Percentiles rank a stretch among this genome's conserved stretches.
phyloP scores from a whole-genome alignment of 192 early-diverging fungal species.

The Phlyctochytrium bullatum region DNA sequence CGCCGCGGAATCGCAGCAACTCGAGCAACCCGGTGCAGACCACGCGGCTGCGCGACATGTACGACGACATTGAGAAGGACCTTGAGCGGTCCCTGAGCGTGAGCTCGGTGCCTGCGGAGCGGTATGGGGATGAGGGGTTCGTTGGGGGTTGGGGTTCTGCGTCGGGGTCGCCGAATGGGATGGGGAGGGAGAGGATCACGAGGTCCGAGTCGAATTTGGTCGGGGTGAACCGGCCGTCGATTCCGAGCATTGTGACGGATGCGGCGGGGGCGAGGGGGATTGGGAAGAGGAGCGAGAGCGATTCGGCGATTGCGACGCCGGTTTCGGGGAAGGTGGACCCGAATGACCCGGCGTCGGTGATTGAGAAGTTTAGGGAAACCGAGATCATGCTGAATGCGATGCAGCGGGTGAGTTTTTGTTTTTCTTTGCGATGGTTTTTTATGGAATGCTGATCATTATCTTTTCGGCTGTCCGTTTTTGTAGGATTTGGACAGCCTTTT shows the following conservation, averaged over 20 bases:
- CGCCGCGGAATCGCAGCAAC: slow-evolving; percentile 17
- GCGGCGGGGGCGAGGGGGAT: neutral
- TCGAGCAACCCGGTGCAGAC: slow-evolving; percentile 4
- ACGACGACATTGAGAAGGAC: slow-evolving; percentile 11
- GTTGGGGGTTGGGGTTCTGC: neutral
- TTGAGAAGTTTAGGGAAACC: slow-evolving; percentile 31
- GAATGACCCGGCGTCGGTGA: slow-evolving; percentile 8
- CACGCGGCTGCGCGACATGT: slow-evolving; percentile 7
- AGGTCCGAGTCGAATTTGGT: neutral
- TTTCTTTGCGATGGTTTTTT: slow-evolving; percentile 1
- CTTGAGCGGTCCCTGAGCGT: neutral
- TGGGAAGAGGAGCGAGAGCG: neutral
- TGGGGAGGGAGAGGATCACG: neutral
- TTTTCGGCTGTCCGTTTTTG: neutral
- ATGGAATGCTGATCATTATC: too few species aligned
- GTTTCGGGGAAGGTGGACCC: neutral
- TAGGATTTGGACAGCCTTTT: slow-evolving; percentile 15
- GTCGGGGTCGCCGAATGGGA: neutral
- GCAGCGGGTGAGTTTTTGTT: slow-evolving; percentile 24
- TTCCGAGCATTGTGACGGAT: neutral
- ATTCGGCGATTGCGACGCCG: neutral
- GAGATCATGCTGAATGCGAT: slow-evolving; percentile 28
- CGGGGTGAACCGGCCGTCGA: neutral
- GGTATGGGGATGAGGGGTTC: neutral
- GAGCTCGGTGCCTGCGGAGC: too few species aligned